Percentiles rank a stretch among this genome's conserved stretches.
Conservation (phyloP, 2,329 filamentous ascomycete genomes). For the Aspergillus awamori region DNA sequence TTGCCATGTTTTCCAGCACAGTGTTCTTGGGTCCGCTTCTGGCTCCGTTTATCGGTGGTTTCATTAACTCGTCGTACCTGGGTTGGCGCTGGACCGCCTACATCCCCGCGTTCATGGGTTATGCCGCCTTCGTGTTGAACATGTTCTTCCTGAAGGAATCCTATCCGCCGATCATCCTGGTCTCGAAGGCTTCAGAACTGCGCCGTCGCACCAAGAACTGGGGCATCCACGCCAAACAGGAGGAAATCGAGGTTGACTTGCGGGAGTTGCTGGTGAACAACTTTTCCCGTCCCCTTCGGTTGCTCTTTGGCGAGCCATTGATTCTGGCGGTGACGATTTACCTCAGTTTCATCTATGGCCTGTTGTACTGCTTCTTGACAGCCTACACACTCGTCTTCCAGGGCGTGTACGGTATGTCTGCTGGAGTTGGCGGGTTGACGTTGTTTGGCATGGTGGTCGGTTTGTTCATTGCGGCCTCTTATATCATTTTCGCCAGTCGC, state of each 20-base stretch:
- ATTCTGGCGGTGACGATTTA: conserved; percentile 46
- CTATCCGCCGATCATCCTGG: conserved; percentile 56
- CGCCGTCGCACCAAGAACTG: conserved; percentile 59
- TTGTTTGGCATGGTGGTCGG: conserved; percentile 84
- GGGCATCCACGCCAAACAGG: conserved; percentile 59
- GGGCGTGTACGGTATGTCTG: conserved; percentile 66
- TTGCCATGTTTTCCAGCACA: conserved; percentile 54
- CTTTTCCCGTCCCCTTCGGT: conserved; percentile 46
- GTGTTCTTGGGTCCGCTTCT: conserved; percentile 58
- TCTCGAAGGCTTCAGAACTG: conserved; percentile 55
- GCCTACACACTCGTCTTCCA: conserved; percentile 43
- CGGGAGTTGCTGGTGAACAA: conserved; percentile 51
- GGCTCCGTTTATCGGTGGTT: conserved; percentile 53
- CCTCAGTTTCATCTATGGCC: conserved; percentile 43
- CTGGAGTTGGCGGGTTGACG: conserved; percentile 73
- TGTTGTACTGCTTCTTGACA: conserved; percentile 41
- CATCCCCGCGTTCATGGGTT: conserved; percentile 56
- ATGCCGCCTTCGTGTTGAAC: conserved; percentile 40
- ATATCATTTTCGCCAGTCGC: conserved; percentile 67
- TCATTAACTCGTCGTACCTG: conserved; percentile 48
- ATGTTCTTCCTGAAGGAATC: conserved; percentile 54
- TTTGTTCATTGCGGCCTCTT: conserved; percentile 67
- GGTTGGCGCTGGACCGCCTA: conserved; percentile 56
- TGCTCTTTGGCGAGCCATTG: conserved; percentile 48
- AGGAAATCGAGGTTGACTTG: conserved; percentile 55